A percentile compares a stretch with the other conserved stretches of the same genome.
phyloP scores from a whole-genome alignment of 129 eudicot species.

The carrot (Daucus carota) region DNA sequence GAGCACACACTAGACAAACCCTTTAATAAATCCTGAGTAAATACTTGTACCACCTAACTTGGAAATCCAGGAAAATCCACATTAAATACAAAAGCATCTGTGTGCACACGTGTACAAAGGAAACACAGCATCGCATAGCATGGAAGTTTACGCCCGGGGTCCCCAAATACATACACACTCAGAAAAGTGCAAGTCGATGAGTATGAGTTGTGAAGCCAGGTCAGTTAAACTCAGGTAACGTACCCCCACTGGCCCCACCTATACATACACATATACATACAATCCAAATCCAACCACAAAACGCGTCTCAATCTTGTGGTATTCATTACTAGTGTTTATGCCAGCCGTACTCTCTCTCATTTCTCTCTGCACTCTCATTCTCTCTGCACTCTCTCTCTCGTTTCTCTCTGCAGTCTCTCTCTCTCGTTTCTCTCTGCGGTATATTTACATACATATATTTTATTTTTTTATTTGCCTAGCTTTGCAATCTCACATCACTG shows the following conservation, averaged over 20 bases:
- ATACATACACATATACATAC: neutral
- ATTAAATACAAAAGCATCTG: too few species aligned
- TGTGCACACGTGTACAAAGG: too few species aligned
- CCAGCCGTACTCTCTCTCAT: constrained; percentile 39
- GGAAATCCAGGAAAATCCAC: too few species aligned
- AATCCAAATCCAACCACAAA: constrained; percentile 48
- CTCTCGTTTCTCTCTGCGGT: constrained; percentile 9
- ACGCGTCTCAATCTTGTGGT: constrained; percentile 56
- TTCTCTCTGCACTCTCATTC: neutral
- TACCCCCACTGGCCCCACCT: neutral
- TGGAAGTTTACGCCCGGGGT: neutral
- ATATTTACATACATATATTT: neutral
- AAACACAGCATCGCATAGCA: too few species aligned
- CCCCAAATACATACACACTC: neutral
- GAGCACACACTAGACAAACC: too few species aligned
- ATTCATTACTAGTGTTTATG: constrained; percentile 38
- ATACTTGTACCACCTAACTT: too few species aligned
- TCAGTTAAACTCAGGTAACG: neutral
- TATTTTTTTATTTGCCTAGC: neutral
- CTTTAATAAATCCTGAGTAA: too few species aligned
- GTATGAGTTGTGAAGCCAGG: constrained; percentile 1
- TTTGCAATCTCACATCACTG: constrained; percentile 22
- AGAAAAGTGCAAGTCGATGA: constrained; percentile 10
- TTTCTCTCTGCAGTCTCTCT: constrained; percentile 8
- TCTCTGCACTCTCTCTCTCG: neutral